phyloP scores from a whole-genome alignment of 805 yeast genomes.

The Candida oleophila region DNA sequence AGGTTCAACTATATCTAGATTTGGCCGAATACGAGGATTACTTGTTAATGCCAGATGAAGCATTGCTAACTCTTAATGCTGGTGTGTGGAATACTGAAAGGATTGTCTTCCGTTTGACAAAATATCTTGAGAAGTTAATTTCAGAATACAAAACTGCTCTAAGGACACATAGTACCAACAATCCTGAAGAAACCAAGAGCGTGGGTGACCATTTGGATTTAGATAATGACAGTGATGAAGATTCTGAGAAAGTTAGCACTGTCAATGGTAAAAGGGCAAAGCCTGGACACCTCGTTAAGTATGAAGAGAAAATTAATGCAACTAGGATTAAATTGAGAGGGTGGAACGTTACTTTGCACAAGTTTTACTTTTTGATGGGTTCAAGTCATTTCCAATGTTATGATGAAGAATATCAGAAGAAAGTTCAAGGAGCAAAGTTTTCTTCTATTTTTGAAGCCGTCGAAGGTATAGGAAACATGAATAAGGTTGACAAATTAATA shows the following conservation, averaged over 20 bases:
- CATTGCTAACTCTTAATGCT: slow-evolving; percentile 46
- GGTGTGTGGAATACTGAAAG: slow-evolving; percentile 34
- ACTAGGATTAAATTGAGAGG: slow-evolving; percentile 37
- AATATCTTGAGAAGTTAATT: slow-evolving; percentile 15
- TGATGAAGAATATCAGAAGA: slow-evolving; percentile 31
- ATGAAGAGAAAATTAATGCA: slow-evolving; percentile 23
- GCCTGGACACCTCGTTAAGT: slow-evolving; percentile 1
- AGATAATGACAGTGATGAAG: slow-evolving; percentile 19
- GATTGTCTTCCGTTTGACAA: slow-evolving; percentile 21
- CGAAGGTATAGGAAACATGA: slow-evolving; percentile 7
- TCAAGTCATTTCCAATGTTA: slow-evolving; percentile 62
- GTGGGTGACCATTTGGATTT: slow-evolving; percentile 10
- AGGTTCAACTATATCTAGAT: slow-evolving; percentile 47
- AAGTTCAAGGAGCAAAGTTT: slow-evolving; percentile 16
- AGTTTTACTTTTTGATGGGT: slow-evolving; percentile 75
- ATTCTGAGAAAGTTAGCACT: slow-evolving; percentile 10
- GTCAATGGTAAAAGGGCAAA: slow-evolving; percentile 1
- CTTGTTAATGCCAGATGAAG: slow-evolving; percentile 47
- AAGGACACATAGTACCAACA: too few relatives aligned
- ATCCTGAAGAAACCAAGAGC: too few relatives aligned
- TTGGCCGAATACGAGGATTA: slow-evolving; percentile 72
- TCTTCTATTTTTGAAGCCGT: slow-evolving; percentile 8
- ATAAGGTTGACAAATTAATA: slow-evolving; percentile 7
- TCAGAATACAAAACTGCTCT: slow-evolving; percentile 8
- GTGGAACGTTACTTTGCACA: slow-evolving; percentile 66